Base-by-base conservation (phyloP, 1,284 basidiomycete genomes). In the Leccinum ambiguum region DNA sequence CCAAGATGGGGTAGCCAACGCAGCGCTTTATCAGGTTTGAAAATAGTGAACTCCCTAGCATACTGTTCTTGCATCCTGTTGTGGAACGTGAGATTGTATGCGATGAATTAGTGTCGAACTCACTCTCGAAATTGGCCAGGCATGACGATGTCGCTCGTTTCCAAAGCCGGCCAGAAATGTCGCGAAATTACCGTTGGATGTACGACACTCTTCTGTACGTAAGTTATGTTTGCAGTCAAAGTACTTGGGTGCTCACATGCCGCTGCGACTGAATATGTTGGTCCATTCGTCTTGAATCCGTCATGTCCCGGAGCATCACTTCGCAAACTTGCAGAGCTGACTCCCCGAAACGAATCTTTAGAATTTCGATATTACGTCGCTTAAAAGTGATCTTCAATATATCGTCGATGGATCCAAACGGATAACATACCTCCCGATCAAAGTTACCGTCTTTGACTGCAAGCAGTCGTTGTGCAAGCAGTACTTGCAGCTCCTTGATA, bases 241-340 rank as follows among this genome's bases (percentile, higher is more conserved):
- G 26, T 10, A 16, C 5, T 58, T 18, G 18, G 26, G 10, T 62
- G 76, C 86, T 70, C 69, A 93, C 93, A 59, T 80, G 66, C 61
- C 84, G 83, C 71, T 91, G 87, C 0, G 88, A 83, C 71, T 96
- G 93, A 5, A 97, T 86, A 75, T 91, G 90, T 33, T 86, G 86
- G 74, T 98, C 92, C 62, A 90, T 92, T 50, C 94, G 86, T 71
- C 90, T 91, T 53, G 96, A 97, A 75, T 97, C 95, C 6, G 93
- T 90, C 86, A 98, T 92, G 76, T 98, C 96, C 73, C 90, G 92
- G 73, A 98, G 79, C 96, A 98, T 98, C 65, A 98, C 94, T 74
- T 98, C 96, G 80, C 95, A 97, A 1, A 94, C 91, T 74, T 96
- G 93, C 66, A 98, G 77, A 0, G 93, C 89, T 1, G 88, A 84